phyloP scores from a whole-genome alignment of 1,284 basidiomycete genomes.

The Rhodotorula sp. region DNA sequence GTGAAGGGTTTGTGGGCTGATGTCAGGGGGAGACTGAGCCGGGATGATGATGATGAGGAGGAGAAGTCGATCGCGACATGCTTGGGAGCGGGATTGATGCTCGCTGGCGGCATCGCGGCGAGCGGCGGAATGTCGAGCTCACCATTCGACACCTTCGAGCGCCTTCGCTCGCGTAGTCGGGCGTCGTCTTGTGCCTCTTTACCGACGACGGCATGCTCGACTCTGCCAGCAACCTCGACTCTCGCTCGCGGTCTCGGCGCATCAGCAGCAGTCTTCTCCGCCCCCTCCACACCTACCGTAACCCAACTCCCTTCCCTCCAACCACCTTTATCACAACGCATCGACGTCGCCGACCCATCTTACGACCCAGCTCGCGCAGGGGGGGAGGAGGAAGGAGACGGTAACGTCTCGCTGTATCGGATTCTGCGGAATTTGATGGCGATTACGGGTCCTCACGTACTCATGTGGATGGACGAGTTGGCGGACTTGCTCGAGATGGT shows the following conservation, averaged over 20 bases:
- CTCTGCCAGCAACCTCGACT: neutral
- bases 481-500: conserved; percentile 25
- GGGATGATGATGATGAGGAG: neutral
- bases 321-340: too few relatives aligned
- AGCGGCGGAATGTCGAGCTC: neutral
- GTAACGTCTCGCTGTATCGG: conserved; percentile 25
- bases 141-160: too few relatives aligned
- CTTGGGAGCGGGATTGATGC: conserved; percentile 2
- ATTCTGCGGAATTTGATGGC: conserved; percentile 9
- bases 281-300: neutral
- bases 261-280: neutral
- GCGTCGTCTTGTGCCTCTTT: too few relatives aligned
- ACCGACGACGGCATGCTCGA: too few relatives aligned
- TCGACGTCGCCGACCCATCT: neutral
- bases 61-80: conserved; percentile 4
- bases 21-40: conserved; percentile 1
- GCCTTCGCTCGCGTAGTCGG: too few relatives aligned
- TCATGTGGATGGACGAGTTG: conserved; percentile 9
- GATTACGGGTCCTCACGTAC: conserved; percentile 14
- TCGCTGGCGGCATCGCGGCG: conserved; percentile 11
- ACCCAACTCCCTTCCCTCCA: neutral
- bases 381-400: neutral
- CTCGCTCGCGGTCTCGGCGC: neutral
- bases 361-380: neutral
- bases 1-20: conserved; percentile 15